Percentiles rank a stretch among this genome's conserved stretches.
Evolutionary conservation across 2,329 filamentous ascomycete species (phyloP).

Genomic region (Coniochaeta hoffmannii): DNA sequence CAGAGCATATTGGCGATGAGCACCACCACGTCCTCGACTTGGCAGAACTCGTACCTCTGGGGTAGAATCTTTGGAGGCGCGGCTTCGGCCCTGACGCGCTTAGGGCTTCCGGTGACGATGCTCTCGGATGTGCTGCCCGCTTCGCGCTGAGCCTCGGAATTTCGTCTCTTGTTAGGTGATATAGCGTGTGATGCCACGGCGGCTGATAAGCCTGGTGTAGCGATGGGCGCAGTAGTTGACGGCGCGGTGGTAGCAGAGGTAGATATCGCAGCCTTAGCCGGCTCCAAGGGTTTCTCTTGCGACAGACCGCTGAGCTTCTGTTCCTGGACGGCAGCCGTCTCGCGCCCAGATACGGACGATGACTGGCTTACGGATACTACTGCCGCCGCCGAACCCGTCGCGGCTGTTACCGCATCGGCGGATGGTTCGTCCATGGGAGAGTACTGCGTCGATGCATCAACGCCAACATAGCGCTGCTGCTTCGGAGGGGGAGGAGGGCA

Average conservation of each 20-base stretch:
- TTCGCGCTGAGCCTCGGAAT: slow-evolving; percentile 29
- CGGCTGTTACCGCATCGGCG: background rate
- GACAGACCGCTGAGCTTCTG: background rate
- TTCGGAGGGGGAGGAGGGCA: slow-evolving; percentile 20
- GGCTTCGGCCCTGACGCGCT: slow-evolving; percentile 45
- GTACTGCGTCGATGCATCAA: slow-evolving; percentile 41
- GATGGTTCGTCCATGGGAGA: slow-evolving; percentile 35
- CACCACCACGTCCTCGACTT: slow-evolving; percentile 78
- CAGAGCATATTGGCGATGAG: slow-evolving; percentile 93
- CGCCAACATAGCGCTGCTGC: slow-evolving; percentile 38
- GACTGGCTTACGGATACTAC: background rate
- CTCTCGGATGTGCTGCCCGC: slow-evolving; percentile 9
- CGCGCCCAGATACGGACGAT: background rate
- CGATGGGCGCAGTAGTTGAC: slow-evolving; percentile 6
- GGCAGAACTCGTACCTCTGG: slow-evolving; percentile 70
- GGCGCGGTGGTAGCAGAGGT: slow-evolving; percentile 2
- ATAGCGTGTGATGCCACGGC: slow-evolving; percentile 10
- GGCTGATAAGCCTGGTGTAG: slow-evolving; percentile 5
- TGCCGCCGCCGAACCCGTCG: background rate
- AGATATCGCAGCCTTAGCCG: background rate
- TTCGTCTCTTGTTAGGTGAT: slow-evolving; percentile 36
- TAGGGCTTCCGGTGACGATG: slow-evolving; percentile 23
- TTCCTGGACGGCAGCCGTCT: background rate
- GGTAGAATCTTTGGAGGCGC: slow-evolving; percentile 55
- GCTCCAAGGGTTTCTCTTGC: background rate